Conservation (phyloP, 2,329 filamentous ascomycete species). For the Colletotrichum acutatum region DNA sequence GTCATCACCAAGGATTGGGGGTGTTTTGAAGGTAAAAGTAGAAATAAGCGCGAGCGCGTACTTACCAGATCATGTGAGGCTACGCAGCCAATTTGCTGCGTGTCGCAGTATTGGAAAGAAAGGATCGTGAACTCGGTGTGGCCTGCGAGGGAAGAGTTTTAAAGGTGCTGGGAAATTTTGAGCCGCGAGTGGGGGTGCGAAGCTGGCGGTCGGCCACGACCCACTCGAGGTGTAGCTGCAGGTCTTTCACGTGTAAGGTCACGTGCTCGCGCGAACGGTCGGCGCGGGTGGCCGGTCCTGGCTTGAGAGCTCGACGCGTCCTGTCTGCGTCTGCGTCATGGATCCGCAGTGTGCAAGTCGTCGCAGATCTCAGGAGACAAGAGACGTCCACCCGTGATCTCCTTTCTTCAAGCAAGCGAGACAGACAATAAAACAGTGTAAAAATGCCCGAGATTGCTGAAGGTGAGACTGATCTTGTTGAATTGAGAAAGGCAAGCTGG, state of each 20-base stretch:
- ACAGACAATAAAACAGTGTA: background rate
- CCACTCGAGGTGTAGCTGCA: slow-evolving; percentile 19
- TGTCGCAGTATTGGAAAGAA: slow-evolving; percentile 29
- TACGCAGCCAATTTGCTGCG: slow-evolving; percentile 3
- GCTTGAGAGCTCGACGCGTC: background rate
- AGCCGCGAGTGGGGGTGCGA: slow-evolving; percentile 33
- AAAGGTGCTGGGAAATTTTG: slow-evolving; percentile 33
- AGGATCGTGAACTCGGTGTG: slow-evolving; percentile 20
- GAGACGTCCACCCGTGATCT: no score
- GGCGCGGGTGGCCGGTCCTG: background rate
- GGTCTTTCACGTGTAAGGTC: slow-evolving; percentile 34
- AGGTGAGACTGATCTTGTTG: slow-evolving; percentile 48
- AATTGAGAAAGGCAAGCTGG: background rate
- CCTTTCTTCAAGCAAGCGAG: background rate
- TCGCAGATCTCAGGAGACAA: background rate
- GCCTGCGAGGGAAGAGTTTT: slow-evolving; percentile 39
- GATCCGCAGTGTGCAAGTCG: background rate
- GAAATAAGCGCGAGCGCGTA: slow-evolving; percentile 10
- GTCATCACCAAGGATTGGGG: slow-evolving; percentile 74
- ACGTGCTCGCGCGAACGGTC: slow-evolving; percentile 42
- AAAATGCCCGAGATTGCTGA: slow-evolving; percentile 74
- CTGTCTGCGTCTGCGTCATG: background rate
- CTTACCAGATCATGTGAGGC: slow-evolving; percentile 41
- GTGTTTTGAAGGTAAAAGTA: slow-evolving; percentile 2
- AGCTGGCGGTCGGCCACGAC: slow-evolving; percentile 35